Percentiles rank a stretch among this genome's conserved stretches.
Evolutionary conservation across 495 filamentous ascomycete species (phyloP).

Genomic region (Apodospora peruviana): DNA sequence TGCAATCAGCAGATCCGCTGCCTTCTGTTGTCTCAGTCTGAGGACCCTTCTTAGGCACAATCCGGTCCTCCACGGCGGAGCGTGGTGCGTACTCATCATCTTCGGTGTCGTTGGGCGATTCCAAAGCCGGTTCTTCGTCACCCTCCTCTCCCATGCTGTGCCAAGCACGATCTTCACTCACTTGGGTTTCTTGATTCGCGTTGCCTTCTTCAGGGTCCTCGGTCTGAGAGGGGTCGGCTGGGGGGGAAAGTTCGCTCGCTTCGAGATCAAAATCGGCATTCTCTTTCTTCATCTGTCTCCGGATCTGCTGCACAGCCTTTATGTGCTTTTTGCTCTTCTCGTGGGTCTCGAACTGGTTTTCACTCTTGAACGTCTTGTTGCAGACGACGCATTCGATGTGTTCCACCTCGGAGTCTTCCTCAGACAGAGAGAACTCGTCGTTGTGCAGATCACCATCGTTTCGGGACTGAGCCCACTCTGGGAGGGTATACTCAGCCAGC

Average conservation of each 20-base stretch:
- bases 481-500: slow-evolving; percentile 55
- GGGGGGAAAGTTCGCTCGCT: slow-evolving; percentile 15
- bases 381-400: slow-evolving; percentile 88
- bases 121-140: neutral
- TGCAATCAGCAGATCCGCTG: neutral
- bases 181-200: slow-evolving; percentile 4
- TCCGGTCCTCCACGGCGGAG: slow-evolving; percentile 32
- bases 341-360: slow-evolving; percentile 87
- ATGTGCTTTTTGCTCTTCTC: slow-evolving; percentile 94
- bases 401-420: slow-evolving; percentile 55
- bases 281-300: slow-evolving; percentile 76
- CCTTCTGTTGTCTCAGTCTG: neutral
- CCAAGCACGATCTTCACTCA: neutral
- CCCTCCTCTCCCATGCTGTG: neutral
- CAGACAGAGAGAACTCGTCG: slow-evolving; percentile 37
- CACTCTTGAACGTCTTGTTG: slow-evolving; percentile 87
- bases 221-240: slow-evolving; percentile 1
- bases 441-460: slow-evolving; percentile 36
- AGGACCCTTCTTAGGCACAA: slow-evolving; percentile 8
- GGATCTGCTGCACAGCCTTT: slow-evolving; percentile 75
- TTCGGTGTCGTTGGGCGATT: slow-evolving; percentile 9
- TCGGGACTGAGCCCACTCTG: slow-evolving; percentile 69
- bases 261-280: slow-evolving; percentile 56
- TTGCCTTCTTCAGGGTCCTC: neutral
- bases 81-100: slow-evolving; percentile 43